A percentile compares a stretch with the other conserved stretches of the same genome.
These are phyloP conservation scores for Nitzschia inconspicua DNA, from an alignment of 108 stramenopile genomes.

Conservation along the genomic window DNA sequence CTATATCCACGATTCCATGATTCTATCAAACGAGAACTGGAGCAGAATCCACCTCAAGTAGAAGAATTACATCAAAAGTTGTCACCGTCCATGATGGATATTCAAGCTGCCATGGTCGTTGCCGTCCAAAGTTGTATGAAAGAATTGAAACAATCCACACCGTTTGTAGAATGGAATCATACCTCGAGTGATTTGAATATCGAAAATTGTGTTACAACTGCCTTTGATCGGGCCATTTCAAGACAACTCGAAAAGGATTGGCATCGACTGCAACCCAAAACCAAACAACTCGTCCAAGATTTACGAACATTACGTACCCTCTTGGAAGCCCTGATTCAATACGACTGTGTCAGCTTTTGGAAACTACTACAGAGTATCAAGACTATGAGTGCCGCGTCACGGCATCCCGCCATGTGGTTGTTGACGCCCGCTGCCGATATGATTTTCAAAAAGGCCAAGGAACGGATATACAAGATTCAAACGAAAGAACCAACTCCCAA, in stretches of 20 bases:
- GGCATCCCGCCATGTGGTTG: slow-evolving; percentile 87
- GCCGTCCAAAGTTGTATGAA: slow-evolving; percentile 84
- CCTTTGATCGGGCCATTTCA: slow-evolving; percentile 81
- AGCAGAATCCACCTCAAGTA: slow-evolving; percentile 70
- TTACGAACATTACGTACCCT: slow-evolving; percentile 82
- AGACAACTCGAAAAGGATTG: slow-evolving; percentile 95
- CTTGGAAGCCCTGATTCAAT: slow-evolving; percentile 88
- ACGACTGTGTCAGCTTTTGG: slow-evolving; percentile 92
- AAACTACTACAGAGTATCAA: slow-evolving; percentile 73
- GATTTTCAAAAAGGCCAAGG: slow-evolving; percentile 89
- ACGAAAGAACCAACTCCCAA: slow-evolving; percentile 32
- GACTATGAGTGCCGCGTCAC: slow-evolving; percentile 54
- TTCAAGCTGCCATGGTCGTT: slow-evolving; percentile 86
- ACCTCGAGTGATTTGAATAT: slow-evolving; percentile 56
- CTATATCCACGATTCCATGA: slow-evolving; percentile 96
- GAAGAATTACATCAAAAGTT: slow-evolving; percentile 85
- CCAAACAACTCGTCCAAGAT: slow-evolving; percentile 90
- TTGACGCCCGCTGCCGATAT: slow-evolving; percentile 80
- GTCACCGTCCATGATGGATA: slow-evolving; percentile 79
- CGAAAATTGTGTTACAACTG: slow-evolving; percentile 85
- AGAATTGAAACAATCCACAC: slow-evolving; percentile 72
- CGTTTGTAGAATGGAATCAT: slow-evolving; percentile 67
- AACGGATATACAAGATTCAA: slow-evolving; percentile 72
- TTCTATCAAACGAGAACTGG: slow-evolving; percentile 71
- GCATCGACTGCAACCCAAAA: slow-evolving; percentile 83